phyloP scores from a whole-genome alignment of 2,329 filamentous ascomycete species.

The Colletotrichum somersetense region DNA sequence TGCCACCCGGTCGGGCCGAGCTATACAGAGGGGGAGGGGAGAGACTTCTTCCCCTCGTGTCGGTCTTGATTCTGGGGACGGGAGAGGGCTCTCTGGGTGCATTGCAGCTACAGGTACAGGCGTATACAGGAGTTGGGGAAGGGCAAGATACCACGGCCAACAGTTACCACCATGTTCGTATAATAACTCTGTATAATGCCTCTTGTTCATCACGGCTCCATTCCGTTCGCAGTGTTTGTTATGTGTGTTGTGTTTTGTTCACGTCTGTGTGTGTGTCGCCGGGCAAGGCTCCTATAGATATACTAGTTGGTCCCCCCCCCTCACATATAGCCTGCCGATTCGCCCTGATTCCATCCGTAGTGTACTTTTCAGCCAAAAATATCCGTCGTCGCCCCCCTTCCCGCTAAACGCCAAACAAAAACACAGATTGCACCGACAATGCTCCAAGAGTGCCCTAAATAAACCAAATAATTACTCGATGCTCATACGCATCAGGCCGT shows the following conservation, averaged over 20 bases:
- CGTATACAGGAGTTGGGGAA: slow-evolving; percentile 34
- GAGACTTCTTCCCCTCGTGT: neutral
- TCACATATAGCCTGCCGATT: neutral
- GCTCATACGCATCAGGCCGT: slow-evolving; percentile 96
- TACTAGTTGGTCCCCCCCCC: neutral
- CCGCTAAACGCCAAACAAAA: slow-evolving; percentile 1
- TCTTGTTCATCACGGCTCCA: neutral
- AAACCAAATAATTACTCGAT: slow-evolving; percentile 74
- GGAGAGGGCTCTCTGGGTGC: neutral
- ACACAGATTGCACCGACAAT: slow-evolving; percentile 12
- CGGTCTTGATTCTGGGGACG: neutral
- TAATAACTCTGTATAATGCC: slow-evolving; percentile 13
- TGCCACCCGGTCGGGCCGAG: neutral
- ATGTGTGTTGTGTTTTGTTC: neutral
- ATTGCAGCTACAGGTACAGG: slow-evolving; percentile 19
- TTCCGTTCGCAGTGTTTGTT: neutral
- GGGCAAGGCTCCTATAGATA: slow-evolving; percentile 32
- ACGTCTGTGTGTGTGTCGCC: neutral
- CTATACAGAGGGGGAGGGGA: neutral
- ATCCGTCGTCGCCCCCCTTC: neutral
- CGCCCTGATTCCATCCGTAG: slow-evolving; percentile 8
- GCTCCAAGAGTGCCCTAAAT: neutral
- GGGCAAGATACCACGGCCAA: slow-evolving; percentile 41
- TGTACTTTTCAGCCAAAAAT: slow-evolving; percentile 10
- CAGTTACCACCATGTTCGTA: slow-evolving; percentile 11